phyloP scores from a whole-genome alignment of 306 rosid species.

The Canavalia ensiformis region DNA sequence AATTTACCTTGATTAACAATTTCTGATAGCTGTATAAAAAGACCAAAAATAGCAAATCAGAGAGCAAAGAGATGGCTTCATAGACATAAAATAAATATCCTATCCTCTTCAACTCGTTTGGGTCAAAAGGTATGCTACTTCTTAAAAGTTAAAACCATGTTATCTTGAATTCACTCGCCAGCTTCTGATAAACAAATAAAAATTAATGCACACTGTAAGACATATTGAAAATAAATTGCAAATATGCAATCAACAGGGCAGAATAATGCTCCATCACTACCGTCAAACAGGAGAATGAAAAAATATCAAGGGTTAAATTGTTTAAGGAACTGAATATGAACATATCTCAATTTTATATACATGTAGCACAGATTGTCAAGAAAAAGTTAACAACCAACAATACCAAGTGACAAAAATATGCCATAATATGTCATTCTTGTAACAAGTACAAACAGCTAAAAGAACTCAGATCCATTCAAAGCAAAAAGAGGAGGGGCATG shows the following conservation, averaged over 20 bases:
- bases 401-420: background rate
- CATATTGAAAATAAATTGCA: background rate
- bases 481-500: background rate
- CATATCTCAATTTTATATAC: background rate
- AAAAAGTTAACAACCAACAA: conserved; percentile 19
- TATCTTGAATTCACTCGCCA: conserved; percentile 23
- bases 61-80: conserved; percentile 4
- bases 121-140: background rate
- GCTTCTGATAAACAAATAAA: conserved; percentile 26
- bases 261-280: background rate
- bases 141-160: conserved; percentile 17
- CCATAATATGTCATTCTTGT: background rate
- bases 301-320: background rate
- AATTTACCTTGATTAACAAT: conserved; percentile 91
- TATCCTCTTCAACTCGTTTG: background rate
- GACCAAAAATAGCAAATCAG: conserved; percentile 31
- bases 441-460: background rate
- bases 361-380: background rate
- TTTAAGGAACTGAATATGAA: conserved; percentile 15
- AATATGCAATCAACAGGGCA: conserved; percentile 10
- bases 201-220: background rate
- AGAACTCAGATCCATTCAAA: conserved; percentile 11
- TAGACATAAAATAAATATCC: conserved; percentile 7
- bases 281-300: background rate
- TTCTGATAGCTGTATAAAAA: conserved; percentile 76